phyloP scores from a whole-genome alignment of 768 basidiomycete species.

The Suillus subaureus region DNA sequence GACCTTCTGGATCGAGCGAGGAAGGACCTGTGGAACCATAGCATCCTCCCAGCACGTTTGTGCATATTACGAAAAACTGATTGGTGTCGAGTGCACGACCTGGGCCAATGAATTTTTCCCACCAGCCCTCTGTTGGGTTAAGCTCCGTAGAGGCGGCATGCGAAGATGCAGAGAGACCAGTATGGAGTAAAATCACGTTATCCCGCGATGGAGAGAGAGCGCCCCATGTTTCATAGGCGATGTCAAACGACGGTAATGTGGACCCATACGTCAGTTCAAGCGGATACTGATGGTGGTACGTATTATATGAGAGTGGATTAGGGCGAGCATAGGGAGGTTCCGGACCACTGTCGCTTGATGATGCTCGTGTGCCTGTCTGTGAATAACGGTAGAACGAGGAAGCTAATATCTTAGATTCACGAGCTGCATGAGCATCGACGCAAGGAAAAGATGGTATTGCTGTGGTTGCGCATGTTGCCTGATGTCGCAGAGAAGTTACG shows the following conservation, averaged over 20 bases:
- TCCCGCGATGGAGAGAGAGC: conserved; percentile 72
- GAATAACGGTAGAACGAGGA: conserved; percentile 25
- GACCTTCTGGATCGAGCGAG: conserved; percentile 66
- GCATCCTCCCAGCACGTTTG: conserved; percentile 96
- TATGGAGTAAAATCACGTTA: conserved; percentile 94
- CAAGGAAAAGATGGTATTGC: conserved; percentile 60
- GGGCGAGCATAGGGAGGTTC: conserved; percentile 85
- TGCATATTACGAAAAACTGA: conserved; percentile 91
- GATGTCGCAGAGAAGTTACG: background rate
- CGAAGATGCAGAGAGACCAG: conserved; percentile 93
- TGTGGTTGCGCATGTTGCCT: conserved; percentile 1
- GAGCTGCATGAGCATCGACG: conserved; percentile 77
- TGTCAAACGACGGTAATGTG: conserved; percentile 67
- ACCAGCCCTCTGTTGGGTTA: conserved; percentile 92
- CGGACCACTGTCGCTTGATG: conserved; percentile 56
- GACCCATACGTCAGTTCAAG: conserved; percentile 69
- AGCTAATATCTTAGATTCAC: conserved; percentile 58
- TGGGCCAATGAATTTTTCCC: conserved; percentile 98
- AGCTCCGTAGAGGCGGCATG: conserved; percentile 83
- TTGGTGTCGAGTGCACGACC: conserved; percentile 93
- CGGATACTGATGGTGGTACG: conserved; percentile 62
- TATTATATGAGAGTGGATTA: conserved; percentile 69
- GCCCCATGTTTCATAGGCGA: conserved; percentile 99
- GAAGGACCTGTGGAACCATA: conserved; percentile 97
- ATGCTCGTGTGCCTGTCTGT: conserved; percentile 12